Conservation (phyloP, 2,329 filamentous ascomycete species). For the Aspergillus sp. region DNA sequence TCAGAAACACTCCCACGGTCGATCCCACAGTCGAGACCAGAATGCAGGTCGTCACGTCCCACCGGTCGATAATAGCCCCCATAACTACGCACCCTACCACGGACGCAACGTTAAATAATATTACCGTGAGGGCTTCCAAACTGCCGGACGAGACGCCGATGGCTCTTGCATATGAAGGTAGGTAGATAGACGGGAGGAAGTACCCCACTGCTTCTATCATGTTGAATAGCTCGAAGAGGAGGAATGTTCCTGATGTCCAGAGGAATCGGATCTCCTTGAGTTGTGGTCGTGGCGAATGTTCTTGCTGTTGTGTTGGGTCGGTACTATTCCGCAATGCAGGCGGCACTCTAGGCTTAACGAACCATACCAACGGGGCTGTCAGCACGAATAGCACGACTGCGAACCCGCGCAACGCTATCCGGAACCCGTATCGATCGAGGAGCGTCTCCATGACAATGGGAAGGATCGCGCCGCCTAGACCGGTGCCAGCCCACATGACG, state of each 20-base stretch:
- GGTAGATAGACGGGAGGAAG: conserved; percentile 42
- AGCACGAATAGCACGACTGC: conserved; percentile 34
- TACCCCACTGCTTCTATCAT: conserved; percentile 40
- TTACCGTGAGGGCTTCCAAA: conserved; percentile 31
- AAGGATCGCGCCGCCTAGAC: conserved; percentile 46
- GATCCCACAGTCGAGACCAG: conserved; percentile 45
- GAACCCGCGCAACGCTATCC: conserved; percentile 48
- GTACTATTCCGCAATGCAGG: too few species aligned
- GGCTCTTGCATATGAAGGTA: conserved; percentile 41
- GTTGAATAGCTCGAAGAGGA: conserved; percentile 52
- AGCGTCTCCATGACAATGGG: conserved; percentile 49
- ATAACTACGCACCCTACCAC: conserved; percentile 37
- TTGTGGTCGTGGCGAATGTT: too few species aligned
- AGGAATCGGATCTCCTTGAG: conserved; percentile 38
- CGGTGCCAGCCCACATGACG: conserved; percentile 38
- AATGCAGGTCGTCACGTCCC: conserved; percentile 43
- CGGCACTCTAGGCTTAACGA: conserved; percentile 48
- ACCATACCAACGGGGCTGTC: conserved; percentile 30
- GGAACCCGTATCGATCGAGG: conserved; percentile 46
- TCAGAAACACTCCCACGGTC: conserved; percentile 45
- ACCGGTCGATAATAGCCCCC: conserved; percentile 45
- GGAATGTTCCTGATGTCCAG: conserved; percentile 35
- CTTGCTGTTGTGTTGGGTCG: too few species aligned
- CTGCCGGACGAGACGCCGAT: conserved; percentile 24
- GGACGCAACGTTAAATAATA: conserved; percentile 35